Evolutionary conservation across 1,284 basidiomycete species (phyloP), one percentile per base, ranked within the genome.

Genomic region (Ustilago lituana): DNA sequence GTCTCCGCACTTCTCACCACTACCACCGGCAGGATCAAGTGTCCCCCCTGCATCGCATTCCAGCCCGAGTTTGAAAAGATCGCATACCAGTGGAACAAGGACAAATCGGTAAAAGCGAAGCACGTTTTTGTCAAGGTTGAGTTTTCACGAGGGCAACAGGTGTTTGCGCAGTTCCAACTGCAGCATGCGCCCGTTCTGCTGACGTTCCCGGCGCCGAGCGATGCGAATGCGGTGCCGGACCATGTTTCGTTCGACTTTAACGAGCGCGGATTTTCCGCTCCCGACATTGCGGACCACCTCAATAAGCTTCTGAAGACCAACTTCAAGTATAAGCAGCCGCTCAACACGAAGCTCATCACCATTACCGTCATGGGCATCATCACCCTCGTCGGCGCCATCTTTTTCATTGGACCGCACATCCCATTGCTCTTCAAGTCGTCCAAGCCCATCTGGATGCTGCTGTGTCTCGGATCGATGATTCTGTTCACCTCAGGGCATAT

Each of bases 401-500:
- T 61, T 35, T 67, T 73, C 35, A 29, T 77, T 1, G 48, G 46
- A 1, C 69, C 74, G 6, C 47, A 70, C 26, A 19, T 73, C 7
- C 45, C 53, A 4, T 19, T 17, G 10, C 24, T 73, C 14, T 55
- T 61, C 27, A 49, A 29, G 14, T 60, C 41, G 33, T 36, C 35
- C 19, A 74, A 60, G 32, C 67, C 55, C 20, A 39, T 62, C 37
- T 77, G 58, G 71, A 65, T 73, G 67, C 22, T 77, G 14, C 43
- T 75, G 20, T 60, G 52, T 31, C 44, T 82, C 19, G 64, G 51
- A 2, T 60, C 58, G 19, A 74, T 82, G 39, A 63, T 77, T 44
- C 32, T 86, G 12, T 78, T 77, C 60, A 78, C 65, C 37, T 73
- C 74, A 1, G 79, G 79, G 4, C 91, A 90, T 85, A 98, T 99